Base-by-base conservation (phyloP, 768 basidiomycete species). In the Pulveroboletus sp. region DNA sequence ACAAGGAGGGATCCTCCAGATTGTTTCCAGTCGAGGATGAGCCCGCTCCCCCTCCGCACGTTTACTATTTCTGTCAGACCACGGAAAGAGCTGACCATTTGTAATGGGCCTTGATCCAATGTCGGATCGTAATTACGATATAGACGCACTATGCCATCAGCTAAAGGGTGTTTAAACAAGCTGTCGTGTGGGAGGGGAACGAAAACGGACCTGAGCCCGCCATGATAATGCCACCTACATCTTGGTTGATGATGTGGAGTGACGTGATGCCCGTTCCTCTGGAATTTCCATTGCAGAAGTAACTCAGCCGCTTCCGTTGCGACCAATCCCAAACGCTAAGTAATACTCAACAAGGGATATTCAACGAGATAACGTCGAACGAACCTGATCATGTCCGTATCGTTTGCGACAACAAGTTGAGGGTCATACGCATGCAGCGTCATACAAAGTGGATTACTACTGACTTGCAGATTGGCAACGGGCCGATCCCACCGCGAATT, bases 1-100 rank as follows among this genome's bases (percentile, higher is more conserved):
- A 92, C 83, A n/a, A 97, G 73, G 29, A 98, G 70, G 23, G 82
- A 83, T 0, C 94, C 97, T 21, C 84, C 78, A 2, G 79, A 76
- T 69, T 97, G 95, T 61, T 89, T 91, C 97, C 97, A 99, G 51
- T 95, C 92, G 51, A 88, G 81, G 24, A 98, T 77, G 42, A 97
- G 72, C 0, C 97, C 97, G 36, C 78, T 79, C 29, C 92, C 90
- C 53, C 87, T 84, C n/a, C 80, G 77, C 49, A 84, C 66, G 25
- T 81, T 82, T 17, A 91, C 72, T 25, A 89, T 72, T 54, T 95
- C 92, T 50, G 84, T 82, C 40, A 97, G 72, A 1, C 82, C 95
- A 29, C 93, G 80, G 80, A 97, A 98, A 12, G 94, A 84, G 65
- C 91, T 93, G 59, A 95, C 91, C 78, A 98, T 87, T 61, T 93